Conservation (phyloP, 2,329 filamentous ascomycete species). For the Aspergillus ochraceoroseus region DNA sequence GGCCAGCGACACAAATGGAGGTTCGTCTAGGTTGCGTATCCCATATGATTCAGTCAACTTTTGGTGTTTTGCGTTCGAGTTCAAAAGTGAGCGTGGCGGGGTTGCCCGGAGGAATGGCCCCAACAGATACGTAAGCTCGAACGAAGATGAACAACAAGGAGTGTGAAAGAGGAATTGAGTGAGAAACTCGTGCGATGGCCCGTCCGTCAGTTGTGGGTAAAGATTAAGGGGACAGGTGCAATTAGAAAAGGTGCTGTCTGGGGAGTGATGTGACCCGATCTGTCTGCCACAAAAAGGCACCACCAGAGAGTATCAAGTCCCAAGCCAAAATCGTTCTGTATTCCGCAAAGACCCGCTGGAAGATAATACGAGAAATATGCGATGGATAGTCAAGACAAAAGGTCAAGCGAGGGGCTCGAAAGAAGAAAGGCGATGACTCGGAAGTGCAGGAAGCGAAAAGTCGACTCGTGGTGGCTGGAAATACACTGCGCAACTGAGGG, state of each 20-base stretch:
- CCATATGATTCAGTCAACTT: conserved; percentile 9
- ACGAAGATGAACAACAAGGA: conserved; percentile 9
- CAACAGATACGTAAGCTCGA: conserved; percentile 23
- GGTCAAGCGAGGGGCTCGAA: conserved; percentile 21
- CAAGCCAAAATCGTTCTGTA: conserved; percentile 17
- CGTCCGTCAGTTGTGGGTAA: conserved; percentile 16
- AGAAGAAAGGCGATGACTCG: conserved; percentile 20
- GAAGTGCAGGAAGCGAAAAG: conserved; percentile 6
- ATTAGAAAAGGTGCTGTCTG: conserved; percentile 12
- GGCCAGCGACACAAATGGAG: conserved; percentile 4
- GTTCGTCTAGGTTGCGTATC: not conserved
- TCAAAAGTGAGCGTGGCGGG: conserved; percentile 19
- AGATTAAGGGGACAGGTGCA: conserved; percentile 7
- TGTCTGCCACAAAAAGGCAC: conserved; percentile 17
- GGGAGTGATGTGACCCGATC: conserved; percentile 13
- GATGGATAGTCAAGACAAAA: conserved; percentile 21
- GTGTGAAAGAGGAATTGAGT: conserved; percentile 15
- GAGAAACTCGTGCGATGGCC: conserved; percentile 5
- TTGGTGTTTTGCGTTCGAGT: conserved; percentile 11
- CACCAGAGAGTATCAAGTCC: conserved; percentile 17
- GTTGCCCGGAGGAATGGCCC: conserved; percentile 15
- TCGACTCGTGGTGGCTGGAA: conserved; percentile 31
- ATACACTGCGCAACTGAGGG: conserved; percentile 29
- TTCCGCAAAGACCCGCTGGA: conserved; percentile 18
- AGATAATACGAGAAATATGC: conserved; percentile 19